phyloP scores from a whole-genome alignment of 495 filamentous ascomycete species.

The Cercophora samala region DNA sequence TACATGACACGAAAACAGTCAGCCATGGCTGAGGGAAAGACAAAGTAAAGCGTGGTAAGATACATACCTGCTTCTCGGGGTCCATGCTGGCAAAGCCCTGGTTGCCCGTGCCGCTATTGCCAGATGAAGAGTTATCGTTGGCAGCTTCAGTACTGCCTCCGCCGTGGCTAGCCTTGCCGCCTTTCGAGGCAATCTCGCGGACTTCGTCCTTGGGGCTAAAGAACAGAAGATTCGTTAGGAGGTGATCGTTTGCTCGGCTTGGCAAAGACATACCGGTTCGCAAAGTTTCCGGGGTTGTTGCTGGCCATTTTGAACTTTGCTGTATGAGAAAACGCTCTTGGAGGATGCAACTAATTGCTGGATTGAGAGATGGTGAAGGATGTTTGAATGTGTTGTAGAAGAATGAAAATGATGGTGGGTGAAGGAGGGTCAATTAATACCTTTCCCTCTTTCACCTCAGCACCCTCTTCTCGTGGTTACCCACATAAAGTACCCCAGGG shows the following conservation, averaged over 20 bases:
- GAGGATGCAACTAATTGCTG: background rate
- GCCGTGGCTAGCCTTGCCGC: constrained; percentile 45
- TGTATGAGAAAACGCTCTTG: background rate
- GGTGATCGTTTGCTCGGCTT: background rate
- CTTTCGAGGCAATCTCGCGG: constrained; percentile 49
- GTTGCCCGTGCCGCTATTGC: constrained; percentile 7
- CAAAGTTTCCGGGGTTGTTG: constrained; percentile 61
- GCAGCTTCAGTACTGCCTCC: constrained; percentile 25
- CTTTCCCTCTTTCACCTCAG: background rate
- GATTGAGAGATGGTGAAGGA: background rate
- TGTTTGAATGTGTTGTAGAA: background rate
- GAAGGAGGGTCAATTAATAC: background rate
- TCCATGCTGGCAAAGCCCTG: constrained; percentile 34
- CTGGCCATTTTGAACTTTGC: constrained; percentile 27
- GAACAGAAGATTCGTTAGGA: background rate
- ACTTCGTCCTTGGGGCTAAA: constrained; percentile 52
- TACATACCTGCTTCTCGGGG: constrained; percentile 50
- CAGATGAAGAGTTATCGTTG: constrained; percentile 1
- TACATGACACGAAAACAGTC: constrained; percentile 17
- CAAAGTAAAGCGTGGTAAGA: background rate
- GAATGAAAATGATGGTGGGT: background rate
- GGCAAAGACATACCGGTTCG: constrained; percentile 45
- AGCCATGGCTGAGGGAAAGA: background rate
- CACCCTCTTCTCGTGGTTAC: background rate
- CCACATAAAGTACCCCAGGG: background rate